Percentiles rank a stretch among this genome's conserved stretches.
Evolutionary conservation across 2,329 filamentous ascomycete species (phyloP).

Genomic region (Fusarium sp.): DNA sequence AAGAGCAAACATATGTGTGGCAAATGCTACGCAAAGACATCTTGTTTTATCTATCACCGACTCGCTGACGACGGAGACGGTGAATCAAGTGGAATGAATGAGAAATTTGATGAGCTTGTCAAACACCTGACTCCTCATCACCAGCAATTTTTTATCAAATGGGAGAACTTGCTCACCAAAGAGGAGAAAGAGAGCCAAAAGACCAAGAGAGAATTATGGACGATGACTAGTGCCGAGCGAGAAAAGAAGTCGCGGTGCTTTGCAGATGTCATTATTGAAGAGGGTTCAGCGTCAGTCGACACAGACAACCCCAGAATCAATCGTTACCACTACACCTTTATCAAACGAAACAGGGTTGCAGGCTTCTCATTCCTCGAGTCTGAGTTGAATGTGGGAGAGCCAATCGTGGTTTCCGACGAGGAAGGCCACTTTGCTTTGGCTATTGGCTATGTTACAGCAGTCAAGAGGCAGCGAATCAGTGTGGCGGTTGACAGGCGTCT

Average conservation of each 20-base stretch:
- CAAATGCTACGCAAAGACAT: slow-evolving; percentile 88
- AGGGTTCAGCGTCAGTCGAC: slow-evolving; percentile 78
- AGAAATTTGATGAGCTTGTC: slow-evolving; percentile 84
- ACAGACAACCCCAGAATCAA: slow-evolving; percentile 84
- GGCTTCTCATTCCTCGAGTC: slow-evolving; percentile 91
- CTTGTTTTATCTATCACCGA: slow-evolving; percentile 95
- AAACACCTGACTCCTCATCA: slow-evolving; percentile 79
- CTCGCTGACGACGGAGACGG: slow-evolving; percentile 85
- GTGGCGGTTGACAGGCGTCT: slow-evolving; percentile 91
- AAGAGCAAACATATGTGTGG: slow-evolving; percentile 84
- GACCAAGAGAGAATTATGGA: slow-evolving; percentile 92
- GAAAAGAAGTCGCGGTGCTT: slow-evolving; percentile 93
- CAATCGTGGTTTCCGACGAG: slow-evolving; percentile 96
- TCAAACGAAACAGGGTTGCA: slow-evolving; percentile 71
- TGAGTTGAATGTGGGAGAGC: slow-evolving; percentile 86
- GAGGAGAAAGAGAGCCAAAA: slow-evolving; percentile 93
- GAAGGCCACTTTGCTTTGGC: slow-evolving; percentile 94
- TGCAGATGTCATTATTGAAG: slow-evolving; percentile 84
- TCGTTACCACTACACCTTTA: slow-evolving; percentile 85
- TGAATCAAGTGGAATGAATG: slow-evolving; percentile 82
- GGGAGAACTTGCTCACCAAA: slow-evolving; percentile 92
- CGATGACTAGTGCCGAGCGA: slow-evolving; percentile 88
- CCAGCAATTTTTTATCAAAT: slow-evolving; percentile 89
- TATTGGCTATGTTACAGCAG: slow-evolving; percentile 86
- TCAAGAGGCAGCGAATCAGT: slow-evolving; percentile 79